Evolutionary conservation across 306 rosid genomes (phyloP), one percentile per base, ranked within the genome.

Genomic region (Sophora flavescens): DNA sequence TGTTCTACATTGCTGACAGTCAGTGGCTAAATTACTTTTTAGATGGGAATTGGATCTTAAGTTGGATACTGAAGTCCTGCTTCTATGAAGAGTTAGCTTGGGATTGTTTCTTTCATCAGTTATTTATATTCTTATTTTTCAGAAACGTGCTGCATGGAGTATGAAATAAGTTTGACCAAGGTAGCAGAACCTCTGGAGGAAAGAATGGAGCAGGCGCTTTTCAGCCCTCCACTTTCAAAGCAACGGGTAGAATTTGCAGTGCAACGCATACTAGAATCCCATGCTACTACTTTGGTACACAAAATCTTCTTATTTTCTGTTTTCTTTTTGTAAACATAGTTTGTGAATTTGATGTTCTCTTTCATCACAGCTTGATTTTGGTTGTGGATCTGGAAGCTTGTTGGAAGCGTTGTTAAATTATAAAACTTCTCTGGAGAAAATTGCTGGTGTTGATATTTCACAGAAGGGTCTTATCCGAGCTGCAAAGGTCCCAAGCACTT

Each of bases 331-430:
- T 75, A 64, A 77, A 41, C 38, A 51, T 63, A 54, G 32, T 16
- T 16, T 76, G 44, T 63, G 38, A 77, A 44, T 76, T 83, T 83
- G 64, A 86, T 82, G 39, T 74, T 87, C 57, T 44, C 74, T 60
- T 70, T 67, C 45, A 64, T 77, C 70, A 26, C 90, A 95, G 99
- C 88, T 92, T 86, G 99, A 95, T 86, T 95, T 95, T 75, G 99
- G 99, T 78, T 92, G 99, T 85, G 99, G 99, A 68, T 86, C 99
- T 73, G 99, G 99, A 82, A 92, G 99, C 81, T 90, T 95, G 84
- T 86, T 95, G 91, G 99, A 95, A 74, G 90, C 97, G 52, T 77
- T 95, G 72, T 76, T 92, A 78, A 92, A 91, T 62, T 90, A 92
- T 76, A 77, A 72, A 35, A 90, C 89, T 26, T 80, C 97, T 57